Evolutionary conservation across 2,329 filamentous ascomycete species (phyloP), one percentile per base, ranked within the genome.

Genomic region (Colletotrichum viniferum): DNA sequence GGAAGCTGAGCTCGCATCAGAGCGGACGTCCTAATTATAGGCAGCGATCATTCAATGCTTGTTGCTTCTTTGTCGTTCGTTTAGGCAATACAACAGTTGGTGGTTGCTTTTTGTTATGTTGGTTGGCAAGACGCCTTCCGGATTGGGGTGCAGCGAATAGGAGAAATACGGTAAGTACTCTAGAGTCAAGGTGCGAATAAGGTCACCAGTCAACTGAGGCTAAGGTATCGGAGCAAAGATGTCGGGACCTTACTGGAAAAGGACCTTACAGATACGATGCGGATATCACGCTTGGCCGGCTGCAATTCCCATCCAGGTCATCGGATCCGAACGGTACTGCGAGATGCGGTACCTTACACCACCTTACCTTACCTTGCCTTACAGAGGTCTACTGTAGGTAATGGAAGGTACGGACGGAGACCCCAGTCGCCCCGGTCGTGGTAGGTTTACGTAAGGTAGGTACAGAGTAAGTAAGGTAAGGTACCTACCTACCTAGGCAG

Each of bases 281-380:
- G 55, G 28, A 48, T 48, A 48, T 48, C 38, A 48, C 32, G n/a
- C 58, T 48, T 61, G 30, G 32, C 55, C 21, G n/a, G 28, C 32
- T n/a, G 14, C n/a, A 56, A 13, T 12, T 36, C 21, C n/a, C 21
- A n/a, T 24, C 72, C 72, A 71, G 28, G 34, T 38, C 21, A 28
- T 43, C 68, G 72, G 72, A 65, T 66, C 61, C 72, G 67, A 71
- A 74, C 38, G 43, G 64, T 28, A 36, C 36, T n/a, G 18, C n/a
- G 38, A 48, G 38, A 48, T 48, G 18, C 38, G 38, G 38, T 48
- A n/a, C 38, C 9, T 18, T n/a, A 48, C 9, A n/a, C 38, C 18
- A 34, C 32, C 32, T 30, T 32, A 32, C 30, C 30, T 30, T 34
- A 34, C 32, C 12, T 34, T 34, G 6, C 32, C 32, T 34, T 34